Evolutionary conservation across 306 rosid species (phyloP), one percentile per base, ranked within the genome.

Genomic region (Pyrus bretschneideri): DNA sequence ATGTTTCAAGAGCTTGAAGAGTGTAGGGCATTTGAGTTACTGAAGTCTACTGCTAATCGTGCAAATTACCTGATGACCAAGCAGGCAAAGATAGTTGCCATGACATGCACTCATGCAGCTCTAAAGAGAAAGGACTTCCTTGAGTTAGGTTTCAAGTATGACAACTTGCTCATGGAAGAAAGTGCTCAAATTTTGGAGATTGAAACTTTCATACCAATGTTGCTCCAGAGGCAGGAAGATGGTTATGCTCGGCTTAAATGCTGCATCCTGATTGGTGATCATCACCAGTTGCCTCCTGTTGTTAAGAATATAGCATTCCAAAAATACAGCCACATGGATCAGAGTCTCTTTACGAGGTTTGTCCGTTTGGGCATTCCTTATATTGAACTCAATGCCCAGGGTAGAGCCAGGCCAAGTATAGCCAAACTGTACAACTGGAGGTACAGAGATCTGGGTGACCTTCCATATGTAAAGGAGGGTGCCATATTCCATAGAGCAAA

Each of bases 241-340:
- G 99, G 99, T 79, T 89, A 88, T 79, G 99, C 99, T 21, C 86
- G 99, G 83, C 99, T 95, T 46, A 95, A 95, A 75, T 97, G 99
- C 74, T 95, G 99, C 87, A 92, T 95, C 80, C 78, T 95, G 70
- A 92, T 95, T 80, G 99, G 99, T 74, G 97, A 95, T 87, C 99
- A 95, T 84, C 97, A 95, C 74, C 99, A 95, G 81, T 83, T 95
- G 88, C 99, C 99, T 77, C 99, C 99, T 22, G 97, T 95, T 69
- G 99, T 95, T 74, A 95, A 95, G 89, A 95, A 95, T 78, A 95
- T 95, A 97, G 99, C 99, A 85, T 95, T 95, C 82, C 99, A 90
- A 64, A 95, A 92, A 85, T 95, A 95, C 75, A 95, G 99, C 78
- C 99, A 95, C 84, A 95, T 95, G 99, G 97, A 95, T 81, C 99